phyloP scores from a whole-genome alignment of 805 yeast species.

The Metschnikowia similis region DNA sequence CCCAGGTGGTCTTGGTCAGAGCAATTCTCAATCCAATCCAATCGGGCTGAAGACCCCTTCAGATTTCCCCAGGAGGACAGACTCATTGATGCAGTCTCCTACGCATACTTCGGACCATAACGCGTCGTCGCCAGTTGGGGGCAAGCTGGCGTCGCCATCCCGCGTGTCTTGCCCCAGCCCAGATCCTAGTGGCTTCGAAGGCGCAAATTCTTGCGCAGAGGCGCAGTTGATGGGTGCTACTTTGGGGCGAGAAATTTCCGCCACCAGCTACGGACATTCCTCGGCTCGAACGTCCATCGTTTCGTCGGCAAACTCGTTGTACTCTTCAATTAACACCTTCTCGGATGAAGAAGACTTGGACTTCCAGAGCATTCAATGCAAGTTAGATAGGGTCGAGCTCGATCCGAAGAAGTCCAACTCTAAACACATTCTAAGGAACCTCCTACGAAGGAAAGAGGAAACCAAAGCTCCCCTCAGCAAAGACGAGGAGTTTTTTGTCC shows the following conservation, averaged over 20 bases:
- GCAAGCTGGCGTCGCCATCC: background rate
- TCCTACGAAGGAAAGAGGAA: slow-evolving; percentile 6
- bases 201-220: background rate
- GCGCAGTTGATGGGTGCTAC: background rate
- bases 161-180: background rate
- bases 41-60: background rate
- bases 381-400: slow-evolving; percentile 5
- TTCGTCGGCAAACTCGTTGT: slow-evolving; percentile 6
- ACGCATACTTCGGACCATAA: background rate
- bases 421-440: slow-evolving; percentile 6
- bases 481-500: slow-evolving; percentile 7
- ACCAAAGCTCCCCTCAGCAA: slow-evolving; percentile 3
- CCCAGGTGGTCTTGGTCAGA: background rate
- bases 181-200: background rate
- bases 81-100: background rate
- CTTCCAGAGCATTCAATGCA: slow-evolving; percentile 12
- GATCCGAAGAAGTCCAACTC: slow-evolving; percentile 1
- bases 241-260: slow-evolving; percentile 1
- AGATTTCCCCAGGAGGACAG: background rate
- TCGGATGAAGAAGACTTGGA: slow-evolving; percentile 12
- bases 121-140: background rate
- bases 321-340: slow-evolving; percentile 5
- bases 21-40: background rate
- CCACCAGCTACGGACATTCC: background rate
- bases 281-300: background rate